Evolutionary conservation across 2,329 filamentous ascomycete species (phyloP).

Genomic region (Pseudogymnoascus sp.): DNA sequence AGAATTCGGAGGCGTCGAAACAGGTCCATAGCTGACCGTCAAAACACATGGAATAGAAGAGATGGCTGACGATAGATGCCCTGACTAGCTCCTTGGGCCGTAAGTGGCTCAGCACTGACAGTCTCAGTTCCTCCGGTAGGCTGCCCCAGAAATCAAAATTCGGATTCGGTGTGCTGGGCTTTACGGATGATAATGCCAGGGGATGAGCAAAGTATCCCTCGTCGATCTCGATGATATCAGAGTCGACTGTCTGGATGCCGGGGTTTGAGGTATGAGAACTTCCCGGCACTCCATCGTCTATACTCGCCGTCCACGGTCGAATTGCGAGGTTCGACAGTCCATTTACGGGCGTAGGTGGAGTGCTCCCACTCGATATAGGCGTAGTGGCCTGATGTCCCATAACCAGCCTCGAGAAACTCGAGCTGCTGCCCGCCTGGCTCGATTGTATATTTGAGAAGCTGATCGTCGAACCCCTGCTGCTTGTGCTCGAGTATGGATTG

Average conservation of each 20-base stretch:
- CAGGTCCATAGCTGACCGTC: slow-evolving; percentile 90
- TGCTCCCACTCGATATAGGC: slow-evolving; percentile 22
- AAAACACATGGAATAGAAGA: slow-evolving; percentile 76
- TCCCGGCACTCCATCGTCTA: slow-evolving; percentile 15
- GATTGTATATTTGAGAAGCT: slow-evolving; percentile 23
- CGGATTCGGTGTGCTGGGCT: slow-evolving; percentile 24
- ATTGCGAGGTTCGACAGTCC: background rate
- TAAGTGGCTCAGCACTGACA: slow-evolving; percentile 69
- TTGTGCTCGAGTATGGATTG: slow-evolving; percentile 24
- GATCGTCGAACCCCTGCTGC: slow-evolving; percentile 21
- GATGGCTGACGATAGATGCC: slow-evolving; percentile 66
- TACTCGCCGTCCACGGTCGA: background rate
- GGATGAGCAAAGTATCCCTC: slow-evolving; percentile 27
- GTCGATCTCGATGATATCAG: slow-evolving; percentile 21
- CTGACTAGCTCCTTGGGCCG: slow-evolving; percentile 72
- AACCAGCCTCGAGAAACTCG: slow-evolving; percentile 20
- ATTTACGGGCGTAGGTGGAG: slow-evolving; percentile 13
- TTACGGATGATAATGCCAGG: slow-evolving; percentile 12
- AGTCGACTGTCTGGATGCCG: slow-evolving; percentile 9
- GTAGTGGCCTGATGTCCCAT: slow-evolving; percentile 22
- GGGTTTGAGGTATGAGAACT: slow-evolving; percentile 13
- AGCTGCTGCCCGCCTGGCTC: slow-evolving; percentile 21
- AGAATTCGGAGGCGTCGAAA: slow-evolving; percentile 79
- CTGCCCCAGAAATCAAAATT: slow-evolving; percentile 64
- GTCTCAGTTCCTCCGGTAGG: slow-evolving; percentile 73